A percentile compares a stretch with the other conserved stretches of the same genome.
Evolutionary conservation across 2,329 filamentous ascomycete genomes (phyloP).

Genomic region (Diaporthe amygdali): DNA sequence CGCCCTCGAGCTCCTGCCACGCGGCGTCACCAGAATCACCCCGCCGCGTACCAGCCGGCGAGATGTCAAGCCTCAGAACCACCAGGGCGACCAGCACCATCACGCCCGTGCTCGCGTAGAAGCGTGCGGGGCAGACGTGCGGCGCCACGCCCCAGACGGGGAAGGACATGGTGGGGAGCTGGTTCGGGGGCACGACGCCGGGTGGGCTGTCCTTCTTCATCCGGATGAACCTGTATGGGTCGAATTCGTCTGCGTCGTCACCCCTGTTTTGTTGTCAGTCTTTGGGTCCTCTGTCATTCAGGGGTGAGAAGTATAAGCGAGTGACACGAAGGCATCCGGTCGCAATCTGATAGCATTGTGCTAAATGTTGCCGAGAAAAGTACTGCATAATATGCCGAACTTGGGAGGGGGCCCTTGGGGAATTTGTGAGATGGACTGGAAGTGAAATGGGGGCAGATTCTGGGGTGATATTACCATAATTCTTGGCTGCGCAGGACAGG

Average conservation of each 20-base stretch:
- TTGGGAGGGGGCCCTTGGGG: too few species aligned
- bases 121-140: constrained; percentile 34
- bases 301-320: too few species aligned
- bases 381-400: too few species aligned
- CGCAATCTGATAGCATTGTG: too few species aligned
- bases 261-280: constrained; percentile 35
- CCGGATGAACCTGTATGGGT: constrained; percentile 30
- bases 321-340: too few species aligned
- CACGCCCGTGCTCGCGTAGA: constrained; percentile 34
- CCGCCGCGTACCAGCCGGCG: neutral
- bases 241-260: constrained; percentile 26
- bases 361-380: too few species aligned
- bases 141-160: constrained; percentile 27
- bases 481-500: constrained; percentile 31
- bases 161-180: constrained; percentile 26
- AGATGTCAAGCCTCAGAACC: constrained; percentile 30
- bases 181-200: constrained; percentile 6
- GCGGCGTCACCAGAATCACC: neutral
- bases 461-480: neutral
- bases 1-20: neutral
- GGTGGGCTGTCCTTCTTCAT: neutral
- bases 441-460: neutral
- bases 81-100: constrained; percentile 33
- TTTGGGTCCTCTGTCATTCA: rapidly evolving
- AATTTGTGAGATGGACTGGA: neutral